A percentile compares a stretch with the other conserved stretches of the same genome.
Conservation (phyloP, 306 rosid species). For the Dryas drummondii region DNA sequence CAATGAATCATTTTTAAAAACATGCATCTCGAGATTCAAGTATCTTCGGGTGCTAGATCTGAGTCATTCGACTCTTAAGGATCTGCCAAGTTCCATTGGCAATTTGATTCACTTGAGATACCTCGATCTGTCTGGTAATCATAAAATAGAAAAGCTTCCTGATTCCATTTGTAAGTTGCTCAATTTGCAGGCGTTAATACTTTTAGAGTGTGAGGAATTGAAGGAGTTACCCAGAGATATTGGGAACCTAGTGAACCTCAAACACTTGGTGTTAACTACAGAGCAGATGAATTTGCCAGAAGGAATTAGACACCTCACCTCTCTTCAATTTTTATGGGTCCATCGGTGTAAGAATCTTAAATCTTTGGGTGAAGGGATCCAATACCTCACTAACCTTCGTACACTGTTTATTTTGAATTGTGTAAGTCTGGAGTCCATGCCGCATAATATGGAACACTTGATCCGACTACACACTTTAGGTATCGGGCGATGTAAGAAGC, state of each 20-base stretch:
- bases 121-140: no score
- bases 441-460: constrained; percentile 6
- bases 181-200: constrained; percentile 5
- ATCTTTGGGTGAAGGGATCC: not conserved
- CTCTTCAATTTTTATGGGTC: not conserved
- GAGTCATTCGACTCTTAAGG: no score
- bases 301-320: not conserved
- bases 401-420: not conserved
- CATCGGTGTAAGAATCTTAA: fast-evolving
- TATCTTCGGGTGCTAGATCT: no score
- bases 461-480: constrained; percentile 15
- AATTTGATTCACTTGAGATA: no score
- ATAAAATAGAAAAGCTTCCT: no score
- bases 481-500: not conserved
- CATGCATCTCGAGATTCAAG: no score
- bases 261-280: not conserved
- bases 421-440: constrained; percentile 20
- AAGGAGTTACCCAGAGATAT: constrained; percentile 27
- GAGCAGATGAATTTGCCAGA: not conserved
- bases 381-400: not conserved
- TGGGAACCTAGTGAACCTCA: constrained; percentile 24
- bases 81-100: no score
- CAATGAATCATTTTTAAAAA: no score
- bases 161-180: constrained; percentile 18
- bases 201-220: not conserved